Evolutionary conservation across 768 basidiomycete genomes (phyloP), one percentile per base, ranked within the genome.

Genomic region (Mycena olivaceomarginata): DNA sequence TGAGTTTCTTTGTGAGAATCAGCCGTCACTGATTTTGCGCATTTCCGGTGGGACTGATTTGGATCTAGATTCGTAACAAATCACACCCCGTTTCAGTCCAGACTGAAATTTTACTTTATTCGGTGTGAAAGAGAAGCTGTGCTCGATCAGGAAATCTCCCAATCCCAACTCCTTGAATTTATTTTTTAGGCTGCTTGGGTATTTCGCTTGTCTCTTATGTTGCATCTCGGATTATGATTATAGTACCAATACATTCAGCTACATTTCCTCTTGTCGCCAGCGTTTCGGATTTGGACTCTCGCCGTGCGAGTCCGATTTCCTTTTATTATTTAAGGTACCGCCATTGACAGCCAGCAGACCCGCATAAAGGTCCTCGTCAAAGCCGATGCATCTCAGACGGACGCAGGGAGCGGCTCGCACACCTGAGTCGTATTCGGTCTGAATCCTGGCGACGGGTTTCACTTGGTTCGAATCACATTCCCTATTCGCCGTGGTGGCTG

Each of bases 371-470:
- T 81, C 82, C 16, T 86, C 82, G 77, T 91, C 87, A 80, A 90
- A 92, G 46, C 83, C 85, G 25, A 89, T 81, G 78, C 88, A 91
- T 69, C 86, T 84, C 43, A 92, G 82, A 60, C 85, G 85, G 60
- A 91, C 89, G 77, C 91, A 92, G 7, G 90, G 91, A 12, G 90
- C 89, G 13, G 77, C 80, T 22, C 89, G 83, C 67, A 85, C 77
- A 20, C 91, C 91, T 18, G 77, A 72, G 66, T 89, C 84, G 81
- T 92, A 92, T n/a, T 86, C 85, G n/a, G 80, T 78, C n/a, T 81
- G 73, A 37, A 91, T 87, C 12, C 82, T 70, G 39, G 85, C 37
- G 25, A 18, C 12, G 4, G 37, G 0, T 39, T 57, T 67, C 18
- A 1, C 7, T 77, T 37, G 85, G 84, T 41, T 89, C 56, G 84